Conservation (phyloP, 768 basidiomycete species). For the Floccularia luteovirens region DNA sequence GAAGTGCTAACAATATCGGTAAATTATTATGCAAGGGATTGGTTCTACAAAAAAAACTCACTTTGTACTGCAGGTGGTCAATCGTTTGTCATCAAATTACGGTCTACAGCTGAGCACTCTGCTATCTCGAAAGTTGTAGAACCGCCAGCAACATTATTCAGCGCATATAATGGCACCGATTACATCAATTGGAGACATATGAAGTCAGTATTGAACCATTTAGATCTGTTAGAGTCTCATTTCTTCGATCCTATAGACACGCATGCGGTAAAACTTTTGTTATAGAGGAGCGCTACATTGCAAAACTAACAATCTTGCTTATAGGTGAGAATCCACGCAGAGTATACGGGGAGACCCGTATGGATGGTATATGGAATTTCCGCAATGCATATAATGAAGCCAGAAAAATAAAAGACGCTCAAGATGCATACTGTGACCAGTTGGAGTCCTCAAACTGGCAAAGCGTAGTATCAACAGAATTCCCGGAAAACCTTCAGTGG, state of each 20-base stretch:
- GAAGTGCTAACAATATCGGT: conserved; percentile 59
- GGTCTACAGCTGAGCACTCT: conserved; percentile 64
- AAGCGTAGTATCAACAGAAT: conserved; percentile 20
- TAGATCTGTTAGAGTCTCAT: not conserved
- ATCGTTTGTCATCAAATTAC: conserved; percentile 70
- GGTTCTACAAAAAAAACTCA: not conserved
- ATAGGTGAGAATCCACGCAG: conserved; percentile 50
- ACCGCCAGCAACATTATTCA: conserved; percentile 49
- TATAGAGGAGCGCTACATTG: not conserved
- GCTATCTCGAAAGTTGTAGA: conserved; percentile 66
- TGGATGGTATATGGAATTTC: conserved; percentile 64
- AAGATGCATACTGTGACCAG: conserved; percentile 58
- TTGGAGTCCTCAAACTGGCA: conserved; percentile 39
- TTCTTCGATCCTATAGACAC: conserved; percentile 31
- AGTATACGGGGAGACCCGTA: conserved; percentile 40
- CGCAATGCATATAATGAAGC: conserved; percentile 68
- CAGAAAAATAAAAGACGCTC: conserved; percentile 52
- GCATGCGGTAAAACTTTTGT: conserved; percentile 42
- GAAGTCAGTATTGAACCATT: conserved; percentile 37
- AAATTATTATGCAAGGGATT: conserved; percentile 1
- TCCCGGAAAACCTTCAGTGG: conserved; percentile 67
- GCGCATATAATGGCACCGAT: conserved; percentile 23
- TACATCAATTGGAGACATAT: conserved; percentile 63
- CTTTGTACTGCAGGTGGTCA: conserved; percentile 48
- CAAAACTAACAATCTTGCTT: no score